Evolutionary conservation across 2,329 filamentous ascomycete genomes (phyloP).

Genomic region (Mycocentrospora acerina): DNA sequence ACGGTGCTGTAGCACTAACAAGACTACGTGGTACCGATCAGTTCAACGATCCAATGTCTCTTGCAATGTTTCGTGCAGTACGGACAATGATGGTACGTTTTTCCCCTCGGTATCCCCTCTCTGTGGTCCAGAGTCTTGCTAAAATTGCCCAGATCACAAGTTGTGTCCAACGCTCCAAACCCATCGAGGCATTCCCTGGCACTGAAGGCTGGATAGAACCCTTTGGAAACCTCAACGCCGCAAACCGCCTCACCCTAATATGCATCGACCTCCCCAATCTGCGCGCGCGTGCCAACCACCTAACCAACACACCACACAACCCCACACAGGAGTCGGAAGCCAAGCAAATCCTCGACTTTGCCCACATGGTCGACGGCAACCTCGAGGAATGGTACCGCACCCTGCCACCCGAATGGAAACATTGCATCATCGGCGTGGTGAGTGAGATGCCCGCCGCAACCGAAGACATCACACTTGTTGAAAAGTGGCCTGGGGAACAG

Average conservation of each 20-base stretch:
- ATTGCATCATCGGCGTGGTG: conserved; percentile 33
- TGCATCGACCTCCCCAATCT: conserved; percentile 44
- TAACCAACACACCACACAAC: conserved; percentile 29
- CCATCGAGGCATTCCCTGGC: conserved; percentile 42
- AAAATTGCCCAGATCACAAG: conserved; percentile 37
- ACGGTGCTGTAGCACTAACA: conserved; percentile 43
- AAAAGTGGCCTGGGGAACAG: conserved; percentile 42
- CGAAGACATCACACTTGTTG: conserved; percentile 31
- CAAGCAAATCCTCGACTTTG: conserved; percentile 35
- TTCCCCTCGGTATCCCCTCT: neutral
- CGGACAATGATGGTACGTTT: conserved; percentile 44
- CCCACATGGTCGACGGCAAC: conserved; percentile 39
- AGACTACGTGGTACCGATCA: conserved; percentile 43
- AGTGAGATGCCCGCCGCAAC: conserved; percentile 17
- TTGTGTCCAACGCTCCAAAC: conserved; percentile 43
- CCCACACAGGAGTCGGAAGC: conserved; percentile 28
- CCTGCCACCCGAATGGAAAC: conserved; percentile 38
- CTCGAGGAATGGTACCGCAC: conserved; percentile 42
- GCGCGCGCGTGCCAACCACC: conserved; percentile 34
- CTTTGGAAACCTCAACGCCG: conserved; percentile 40
- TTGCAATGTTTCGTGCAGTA: conserved; percentile 44
- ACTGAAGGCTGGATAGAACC: conserved; percentile 37
- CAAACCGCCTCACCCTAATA: conserved; percentile 43
- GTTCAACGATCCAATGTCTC: conserved; percentile 40
- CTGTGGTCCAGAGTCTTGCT: neutral